These are phyloP conservation scores for Chaetomium tenue DNA, from an alignment of 495 filamentous ascomycete genomes.

Conservation along the genomic window DNA sequence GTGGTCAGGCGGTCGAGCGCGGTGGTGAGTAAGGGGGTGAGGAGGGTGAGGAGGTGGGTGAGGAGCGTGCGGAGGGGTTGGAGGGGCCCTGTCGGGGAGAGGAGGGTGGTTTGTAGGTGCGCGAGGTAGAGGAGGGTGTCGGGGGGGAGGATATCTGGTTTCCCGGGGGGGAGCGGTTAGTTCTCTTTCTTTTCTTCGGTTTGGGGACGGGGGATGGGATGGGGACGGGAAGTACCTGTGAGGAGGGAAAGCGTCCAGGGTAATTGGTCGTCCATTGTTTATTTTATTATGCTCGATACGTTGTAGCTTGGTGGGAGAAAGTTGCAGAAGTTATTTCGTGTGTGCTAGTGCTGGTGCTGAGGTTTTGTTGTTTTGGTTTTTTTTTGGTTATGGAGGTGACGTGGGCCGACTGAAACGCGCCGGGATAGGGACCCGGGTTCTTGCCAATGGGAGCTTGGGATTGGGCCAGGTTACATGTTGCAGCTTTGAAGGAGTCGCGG, in stretches of 20 bases:
- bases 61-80: background rate
- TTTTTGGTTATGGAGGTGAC: background rate
- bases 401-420: constrained; percentile 6
- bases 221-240: background rate
- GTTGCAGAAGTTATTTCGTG: background rate
- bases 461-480: background rate
- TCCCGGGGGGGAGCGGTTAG: background rate
- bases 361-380: constrained; percentile 10
- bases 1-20: constrained; percentile 45
- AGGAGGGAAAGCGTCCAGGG: constrained; percentile 2
- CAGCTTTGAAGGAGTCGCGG: background rate
- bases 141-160: constrained; percentile 7
- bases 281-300: background rate
- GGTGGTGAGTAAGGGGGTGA: too few relatives aligned
- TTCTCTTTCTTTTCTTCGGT: too few relatives aligned
- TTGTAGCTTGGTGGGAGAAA: background rate
- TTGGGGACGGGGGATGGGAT: background rate
- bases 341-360: background rate
- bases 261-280: constrained; percentile 8
- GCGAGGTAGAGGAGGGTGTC: constrained; percentile 1
- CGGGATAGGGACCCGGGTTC: background rate
- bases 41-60: constrained; percentile 38
- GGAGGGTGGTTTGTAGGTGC: constrained; percentile 39
- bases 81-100: constrained; percentile 17
- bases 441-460: background rate